A percentile compares a stretch with the other conserved stretches of the same genome.
These are phyloP conservation scores for Camellia sinensis DNA, from an alignment of 148 eudicot genomes.

Conservation along the genomic window DNA sequence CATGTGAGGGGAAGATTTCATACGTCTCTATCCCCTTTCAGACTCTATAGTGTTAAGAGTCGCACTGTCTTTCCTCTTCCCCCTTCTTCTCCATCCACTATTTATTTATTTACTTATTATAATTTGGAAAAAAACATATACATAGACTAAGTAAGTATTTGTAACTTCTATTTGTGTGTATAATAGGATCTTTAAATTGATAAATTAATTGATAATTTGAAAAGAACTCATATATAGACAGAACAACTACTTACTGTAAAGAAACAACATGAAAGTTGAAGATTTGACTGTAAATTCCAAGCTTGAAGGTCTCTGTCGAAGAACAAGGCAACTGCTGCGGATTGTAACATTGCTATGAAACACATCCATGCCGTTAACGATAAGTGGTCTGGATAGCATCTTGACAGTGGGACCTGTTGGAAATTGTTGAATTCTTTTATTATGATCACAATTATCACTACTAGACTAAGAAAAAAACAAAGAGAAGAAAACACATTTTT, in stretches of 20 bases:
- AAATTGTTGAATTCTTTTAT: not conserved
- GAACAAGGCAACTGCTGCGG: conserved; percentile 44
- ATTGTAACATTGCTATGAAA: conserved; percentile 58
- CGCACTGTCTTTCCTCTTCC: no score
- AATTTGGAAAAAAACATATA: no score
- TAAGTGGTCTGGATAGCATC: conserved; percentile 54
- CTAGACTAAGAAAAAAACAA: no score
- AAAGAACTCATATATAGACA: not conserved
- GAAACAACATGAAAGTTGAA: conserved; percentile 42
- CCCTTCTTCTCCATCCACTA: no score
- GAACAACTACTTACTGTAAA: conserved; percentile 41
- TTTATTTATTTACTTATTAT: no score
- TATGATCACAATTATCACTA: not conserved
- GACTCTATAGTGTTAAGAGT: no score
- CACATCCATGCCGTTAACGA: conserved; percentile 77
- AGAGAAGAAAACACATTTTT: no score
- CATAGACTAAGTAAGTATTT: not conserved
- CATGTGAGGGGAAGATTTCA: no score
- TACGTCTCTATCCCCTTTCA: no score
- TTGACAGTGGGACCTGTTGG: conserved; percentile 49
- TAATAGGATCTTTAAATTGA: not conserved
- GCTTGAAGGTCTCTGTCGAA: conserved; percentile 41
- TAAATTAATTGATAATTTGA: not conserved
- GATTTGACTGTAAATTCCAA: conserved; percentile 57
- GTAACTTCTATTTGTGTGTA: not conserved